These are phyloP conservation scores for Hydnomerulius pinastri DNA, from an alignment of 768 basidiomycete species.

Conservation along the genomic window DNA sequence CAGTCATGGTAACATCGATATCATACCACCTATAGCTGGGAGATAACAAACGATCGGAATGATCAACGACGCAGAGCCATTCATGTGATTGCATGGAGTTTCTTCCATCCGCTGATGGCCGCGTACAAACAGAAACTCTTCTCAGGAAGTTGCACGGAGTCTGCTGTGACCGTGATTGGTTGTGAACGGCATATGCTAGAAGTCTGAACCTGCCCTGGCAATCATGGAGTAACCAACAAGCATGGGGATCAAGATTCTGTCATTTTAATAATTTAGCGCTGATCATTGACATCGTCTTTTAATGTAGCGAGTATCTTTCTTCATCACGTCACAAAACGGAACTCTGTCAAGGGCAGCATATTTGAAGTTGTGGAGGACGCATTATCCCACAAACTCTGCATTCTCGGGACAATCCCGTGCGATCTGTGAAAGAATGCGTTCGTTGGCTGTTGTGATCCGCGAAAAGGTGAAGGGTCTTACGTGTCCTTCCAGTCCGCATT, in stretches of 20 bases:
- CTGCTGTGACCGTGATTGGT: too few species aligned
- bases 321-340: too few species aligned
- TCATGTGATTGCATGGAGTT: too few species aligned
- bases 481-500: slow-evolving; percentile 86
- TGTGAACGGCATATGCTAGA: background rate
- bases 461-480: slow-evolving; percentile 45
- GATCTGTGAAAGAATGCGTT: slow-evolving; percentile 42
- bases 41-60: too few species aligned
- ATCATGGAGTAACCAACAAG: background rate
- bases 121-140: too few species aligned
- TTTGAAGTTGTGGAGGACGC: slow-evolving; percentile 6
- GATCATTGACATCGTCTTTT: slow-evolving; percentile 17
- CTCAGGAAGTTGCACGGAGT: too few species aligned
- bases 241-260: background rate
- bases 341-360: slow-evolving; percentile 9
- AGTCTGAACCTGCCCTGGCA: background rate
- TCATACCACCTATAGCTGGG: too few species aligned
- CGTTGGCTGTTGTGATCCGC: slow-evolving; percentile 3
- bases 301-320: slow-evolving; percentile 13
- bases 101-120: too few species aligned
- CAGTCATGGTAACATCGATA: too few species aligned
- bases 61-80: too few species aligned
- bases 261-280: slow-evolving; percentile 8
- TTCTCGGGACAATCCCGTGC: slow-evolving; percentile 66
- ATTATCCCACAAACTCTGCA: slow-evolving; percentile 50